A percentile compares a stretch with the other conserved stretches of the same genome.
phyloP scores from a whole-genome alignment of 1,284 basidiomycete species.

The Cystobasidium pallidum region DNA sequence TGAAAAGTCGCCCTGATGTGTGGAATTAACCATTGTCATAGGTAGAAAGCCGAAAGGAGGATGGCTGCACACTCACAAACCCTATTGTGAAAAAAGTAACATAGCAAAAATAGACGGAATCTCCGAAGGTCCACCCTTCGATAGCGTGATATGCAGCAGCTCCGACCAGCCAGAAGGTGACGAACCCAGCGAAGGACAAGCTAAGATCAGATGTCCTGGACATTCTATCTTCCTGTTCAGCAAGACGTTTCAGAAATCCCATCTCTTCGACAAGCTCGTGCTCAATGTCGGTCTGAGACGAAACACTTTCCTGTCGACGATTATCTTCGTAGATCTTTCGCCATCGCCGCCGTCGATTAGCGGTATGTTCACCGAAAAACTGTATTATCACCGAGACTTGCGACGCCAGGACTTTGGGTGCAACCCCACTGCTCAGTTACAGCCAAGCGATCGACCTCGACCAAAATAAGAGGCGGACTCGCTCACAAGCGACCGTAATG shows the following conservation, averaged over 20 bases:
- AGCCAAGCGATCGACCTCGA: background rate
- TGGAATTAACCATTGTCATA: background rate
- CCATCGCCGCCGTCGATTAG: slow-evolving; percentile 56
- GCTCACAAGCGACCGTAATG: slow-evolving; percentile 56
- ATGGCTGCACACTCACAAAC: background rate
- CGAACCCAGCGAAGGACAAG: slow-evolving; percentile 55
- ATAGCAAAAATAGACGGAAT: slow-evolving; percentile 48
- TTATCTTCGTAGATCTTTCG: slow-evolving; percentile 52
- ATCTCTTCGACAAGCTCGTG: slow-evolving; percentile 57
- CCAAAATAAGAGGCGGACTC: background rate
- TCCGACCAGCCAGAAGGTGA: slow-evolving; percentile 57
- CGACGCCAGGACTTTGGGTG: slow-evolving; percentile 55
- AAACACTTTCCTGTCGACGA: slow-evolving; percentile 53
- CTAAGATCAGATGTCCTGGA: slow-evolving; percentile 56
- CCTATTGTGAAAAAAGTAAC: slow-evolving; percentile 56
- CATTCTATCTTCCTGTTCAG: slow-evolving; percentile 55
- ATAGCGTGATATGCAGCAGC: slow-evolving; percentile 54
- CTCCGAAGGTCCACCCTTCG: slow-evolving; percentile 51
- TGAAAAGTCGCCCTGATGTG: slow-evolving; percentile 22
- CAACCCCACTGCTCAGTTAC: background rate
- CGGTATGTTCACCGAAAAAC: slow-evolving; percentile 54
- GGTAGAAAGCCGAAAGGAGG: too few species aligned
- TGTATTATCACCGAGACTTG: slow-evolving; percentile 57
- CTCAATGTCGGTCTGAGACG: slow-evolving; percentile 49
- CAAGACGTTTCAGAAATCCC: slow-evolving; percentile 56